These are phyloP conservation scores for Ogataea pini DNA, from an alignment of 805 yeast genomes.

Conservation along the genomic window DNA sequence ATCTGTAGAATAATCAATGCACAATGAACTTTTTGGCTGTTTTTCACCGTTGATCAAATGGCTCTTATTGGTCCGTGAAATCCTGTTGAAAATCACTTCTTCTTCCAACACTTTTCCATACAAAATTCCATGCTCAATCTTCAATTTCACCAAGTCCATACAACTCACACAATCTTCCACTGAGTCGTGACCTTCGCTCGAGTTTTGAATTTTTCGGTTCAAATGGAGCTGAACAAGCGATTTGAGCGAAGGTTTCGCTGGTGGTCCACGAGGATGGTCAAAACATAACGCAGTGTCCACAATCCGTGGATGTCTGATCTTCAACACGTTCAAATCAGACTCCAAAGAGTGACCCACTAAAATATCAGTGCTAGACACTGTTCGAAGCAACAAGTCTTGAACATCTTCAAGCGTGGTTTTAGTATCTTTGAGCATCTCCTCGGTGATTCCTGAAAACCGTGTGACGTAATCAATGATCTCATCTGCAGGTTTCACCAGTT, in stretches of 20 bases:
- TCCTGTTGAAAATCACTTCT: slow-evolving; percentile 42
- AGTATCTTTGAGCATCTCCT: slow-evolving; percentile 59
- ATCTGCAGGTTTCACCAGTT: slow-evolving; percentile 74
- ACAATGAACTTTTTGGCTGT: slow-evolving; percentile 29
- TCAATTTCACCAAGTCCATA: slow-evolving; percentile 70
- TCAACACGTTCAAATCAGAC: slow-evolving; percentile 72
- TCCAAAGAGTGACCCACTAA: slow-evolving; percentile 90
- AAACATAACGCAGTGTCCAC: slow-evolving; percentile 79
- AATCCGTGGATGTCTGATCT: slow-evolving; percentile 67
- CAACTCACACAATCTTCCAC: slow-evolving; percentile 84
- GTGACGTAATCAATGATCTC: slow-evolving; percentile 82
- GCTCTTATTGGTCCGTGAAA: slow-evolving; percentile 30
- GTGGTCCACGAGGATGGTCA: slow-evolving; percentile 84
- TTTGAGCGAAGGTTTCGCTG: slow-evolving; percentile 74
- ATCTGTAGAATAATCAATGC: slow-evolving; percentile 24
- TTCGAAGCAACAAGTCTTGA: slow-evolving; percentile 52
- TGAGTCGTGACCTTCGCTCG: slow-evolving; percentile 77
- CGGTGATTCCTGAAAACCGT: slow-evolving; percentile 82
- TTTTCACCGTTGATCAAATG: slow-evolving; percentile 26
- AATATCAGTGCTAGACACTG: slow-evolving; percentile 59
- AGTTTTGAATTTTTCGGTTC: slow-evolving; percentile 61
- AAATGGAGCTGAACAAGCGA: slow-evolving; percentile 64
- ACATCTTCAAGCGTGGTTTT: slow-evolving; percentile 67
- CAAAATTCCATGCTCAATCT: slow-evolving; percentile 62
- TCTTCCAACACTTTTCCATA: slow-evolving; percentile 58